Evolutionary conservation across 441 rosid genomes (phyloP), one percentile per base, ranked within the genome.

Genomic region (Omphalea diandra): DNA sequence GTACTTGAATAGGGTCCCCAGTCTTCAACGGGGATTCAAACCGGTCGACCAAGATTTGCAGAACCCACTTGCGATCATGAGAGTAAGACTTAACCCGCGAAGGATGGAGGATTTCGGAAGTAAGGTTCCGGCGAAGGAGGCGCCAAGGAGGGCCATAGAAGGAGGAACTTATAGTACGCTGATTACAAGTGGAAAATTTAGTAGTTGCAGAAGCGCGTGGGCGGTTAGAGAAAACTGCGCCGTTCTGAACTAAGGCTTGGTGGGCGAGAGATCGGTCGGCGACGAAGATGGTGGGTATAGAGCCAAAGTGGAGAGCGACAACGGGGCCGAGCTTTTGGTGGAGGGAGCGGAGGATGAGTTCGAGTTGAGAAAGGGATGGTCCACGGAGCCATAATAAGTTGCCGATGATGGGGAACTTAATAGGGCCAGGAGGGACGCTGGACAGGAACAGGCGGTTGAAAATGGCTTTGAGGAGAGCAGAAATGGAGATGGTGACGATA

Each of bases 71-170:
- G 4, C 88, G 80, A 4, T 83, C 80, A 20, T 49, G 79, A 7
- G 50, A 40, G 62, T 76, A 82, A 0, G 80, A 69, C 49, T 68
- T 75, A 11, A 77, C 64, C 3, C 83, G 73, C 0, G 80, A 73
- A 18, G 86, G 79, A 46, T 83, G 84, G 59, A 81, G 77, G n/a
- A 85, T 79, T 50, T 76, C 81, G 1, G 82, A 49, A 0, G 81
- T 76, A 35, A 83, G 80, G 69, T 84, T 84, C 7, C 82, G 80
- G 58, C 82, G 84, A 7, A 84, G 67, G 50, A 72, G 40, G 18
- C 85, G 78, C 84, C 86, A 81, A 1, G 65, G 83, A 4, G 82
- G 78, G 32, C 88, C 85, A 17, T 79, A 83, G 22, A 10, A 33
- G 31, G 80, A 63, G 3, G 83, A 54, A 57, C 14, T 81, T 18